These are phyloP conservation scores for Yamadazyma dendronema DNA, from an alignment of 1,139 yeast species.

Conservation along the genomic window DNA sequence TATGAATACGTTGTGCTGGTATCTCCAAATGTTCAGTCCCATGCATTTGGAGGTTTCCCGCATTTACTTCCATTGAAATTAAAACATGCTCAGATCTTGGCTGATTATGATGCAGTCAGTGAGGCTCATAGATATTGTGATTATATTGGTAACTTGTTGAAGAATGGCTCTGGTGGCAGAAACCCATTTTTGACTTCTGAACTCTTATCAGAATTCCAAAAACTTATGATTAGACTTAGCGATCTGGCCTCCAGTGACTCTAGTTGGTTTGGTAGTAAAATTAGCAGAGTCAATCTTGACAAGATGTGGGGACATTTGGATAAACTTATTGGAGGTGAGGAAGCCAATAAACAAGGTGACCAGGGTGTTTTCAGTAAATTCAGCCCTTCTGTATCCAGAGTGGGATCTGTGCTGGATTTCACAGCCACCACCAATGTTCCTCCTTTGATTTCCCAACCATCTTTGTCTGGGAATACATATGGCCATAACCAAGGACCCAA, in stretches of 20 bases:
- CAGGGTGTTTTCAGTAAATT: constrained; percentile 71
- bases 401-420: constrained; percentile 48
- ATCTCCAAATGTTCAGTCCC: constrained; percentile 15
- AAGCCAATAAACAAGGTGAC: constrained; percentile 30
- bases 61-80: constrained; percentile 58
- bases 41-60: constrained; percentile 39
- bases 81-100: constrained; percentile 59
- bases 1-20: constrained; percentile 58
- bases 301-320: constrained; percentile 87
- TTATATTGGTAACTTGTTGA: constrained; percentile 42
- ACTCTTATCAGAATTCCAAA: constrained; percentile 34
- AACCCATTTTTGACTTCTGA: constrained; percentile 39
- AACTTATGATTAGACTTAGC: constrained; percentile 43
- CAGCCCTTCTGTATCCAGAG: constrained; percentile 61
- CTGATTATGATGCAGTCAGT: constrained; percentile 56
- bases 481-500: constrained; percentile 4
- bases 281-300: constrained; percentile 76
- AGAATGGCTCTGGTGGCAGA: constrained; percentile 35
- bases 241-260: constrained; percentile 41
- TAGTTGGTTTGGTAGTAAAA: constrained; percentile 62
- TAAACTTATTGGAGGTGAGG: constrained; percentile 92
- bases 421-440: constrained; percentile 15
- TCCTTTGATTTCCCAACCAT: constrained; percentile 1
- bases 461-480: constrained; percentile 3
- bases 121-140: constrained; percentile 68